Conservation (phyloP, 2,329 filamentous ascomycete genomes). For the Xylaria sp. region DNA sequence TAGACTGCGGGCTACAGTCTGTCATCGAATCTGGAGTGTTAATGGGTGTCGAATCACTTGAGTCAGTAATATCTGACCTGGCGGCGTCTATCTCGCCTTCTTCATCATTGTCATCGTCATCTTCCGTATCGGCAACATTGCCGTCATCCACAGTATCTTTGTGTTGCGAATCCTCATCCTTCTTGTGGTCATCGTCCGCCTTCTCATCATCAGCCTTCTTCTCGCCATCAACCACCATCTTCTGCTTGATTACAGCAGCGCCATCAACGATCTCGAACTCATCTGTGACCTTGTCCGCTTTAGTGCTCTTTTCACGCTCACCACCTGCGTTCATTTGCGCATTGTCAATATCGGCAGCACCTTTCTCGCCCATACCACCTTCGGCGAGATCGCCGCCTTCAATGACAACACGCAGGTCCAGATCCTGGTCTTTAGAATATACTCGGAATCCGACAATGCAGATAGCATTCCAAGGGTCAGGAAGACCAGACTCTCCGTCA, state of each 20-base stretch:
- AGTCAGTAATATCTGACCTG: constrained; percentile 47
- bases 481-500: constrained; percentile 54
- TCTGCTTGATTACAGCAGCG: constrained; percentile 46
- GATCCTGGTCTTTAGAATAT: constrained; percentile 58
- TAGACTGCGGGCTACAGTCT: constrained; percentile 44
- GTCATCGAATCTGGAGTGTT: constrained; percentile 43
- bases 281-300: constrained; percentile 43
- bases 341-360: constrained; percentile 65
- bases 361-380: constrained; percentile 67
- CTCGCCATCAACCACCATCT: constrained; percentile 48
- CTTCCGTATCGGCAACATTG: constrained; percentile 40
- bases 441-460: constrained; percentile 56
- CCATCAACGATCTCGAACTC: constrained; percentile 50
- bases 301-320: constrained; percentile 51
- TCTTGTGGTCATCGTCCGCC: constrained; percentile 15
- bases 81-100: constrained; percentile 37
- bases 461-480: constrained; percentile 56
- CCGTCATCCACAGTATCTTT: constrained; percentile 32
- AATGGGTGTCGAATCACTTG: constrained; percentile 44
- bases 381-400: constrained; percentile 64
- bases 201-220: constrained; percentile 33
- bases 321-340: constrained; percentile 66
- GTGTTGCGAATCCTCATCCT: constrained; percentile 26
- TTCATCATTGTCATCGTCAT: constrained; percentile 38
- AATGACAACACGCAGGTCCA: constrained; percentile 66